A percentile compares a stretch with the other conserved stretches of the same genome.
Evolutionary conservation across 108 stramenopile species (phyloP).

Genomic region (Discostella stelligeroides): DNA sequence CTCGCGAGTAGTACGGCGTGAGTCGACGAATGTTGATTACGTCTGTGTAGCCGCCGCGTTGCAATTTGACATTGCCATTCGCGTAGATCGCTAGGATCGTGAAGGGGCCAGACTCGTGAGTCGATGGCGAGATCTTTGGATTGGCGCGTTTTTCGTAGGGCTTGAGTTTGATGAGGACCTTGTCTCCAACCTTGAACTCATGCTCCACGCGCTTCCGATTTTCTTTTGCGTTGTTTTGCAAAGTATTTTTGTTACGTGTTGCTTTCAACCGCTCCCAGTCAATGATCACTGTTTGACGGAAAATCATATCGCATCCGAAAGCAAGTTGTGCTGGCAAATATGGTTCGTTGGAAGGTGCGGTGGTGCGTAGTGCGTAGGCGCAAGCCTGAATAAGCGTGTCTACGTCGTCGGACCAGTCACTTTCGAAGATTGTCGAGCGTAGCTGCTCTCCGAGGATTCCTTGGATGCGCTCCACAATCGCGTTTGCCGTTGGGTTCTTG

Average conservation of each 20-base stretch:
- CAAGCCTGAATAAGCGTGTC: conserved; percentile 16
- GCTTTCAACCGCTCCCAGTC: conserved; percentile 15
- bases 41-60: background rate
- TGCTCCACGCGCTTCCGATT: conserved; percentile 12
- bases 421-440: background rate
- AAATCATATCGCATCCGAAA: conserved; percentile 13
- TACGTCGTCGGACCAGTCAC: background rate
- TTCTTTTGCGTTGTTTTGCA: conserved; percentile 22
- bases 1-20: background rate
- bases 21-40: background rate
- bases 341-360: background rate
- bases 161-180: background rate
- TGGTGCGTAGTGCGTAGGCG: conserved; percentile 3
- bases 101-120: background rate
- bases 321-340: conserved; percentile 13
- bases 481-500: conserved; percentile 51
- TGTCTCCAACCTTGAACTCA: conserved; percentile 7
- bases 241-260: background rate
- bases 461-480: conserved; percentile 54
- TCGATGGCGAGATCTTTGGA: background rate
- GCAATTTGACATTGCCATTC: background rate
- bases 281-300: conserved; percentile 10
- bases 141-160: background rate
- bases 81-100: background rate
- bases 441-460: conserved; percentile 13